phyloP scores from a whole-genome alignment of 805 yeast genomes.

The Kodamaea neixiangensis region DNA sequence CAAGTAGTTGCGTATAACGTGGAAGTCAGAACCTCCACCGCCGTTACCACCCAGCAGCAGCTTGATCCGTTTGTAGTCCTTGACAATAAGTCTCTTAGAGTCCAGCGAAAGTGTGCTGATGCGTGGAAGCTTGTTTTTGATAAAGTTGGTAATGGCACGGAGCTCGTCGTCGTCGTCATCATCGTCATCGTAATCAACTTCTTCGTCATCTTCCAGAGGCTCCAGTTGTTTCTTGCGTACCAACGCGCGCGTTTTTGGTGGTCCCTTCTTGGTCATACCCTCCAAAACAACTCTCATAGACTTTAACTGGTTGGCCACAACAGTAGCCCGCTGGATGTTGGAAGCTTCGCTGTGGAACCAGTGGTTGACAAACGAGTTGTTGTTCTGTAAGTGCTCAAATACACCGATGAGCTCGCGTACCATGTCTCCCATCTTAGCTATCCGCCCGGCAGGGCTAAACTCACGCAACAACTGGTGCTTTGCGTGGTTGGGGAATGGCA shows the following conservation, averaged over 20 bases:
- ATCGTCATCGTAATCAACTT: constrained; percentile 26
- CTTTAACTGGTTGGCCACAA: constrained; percentile 57
- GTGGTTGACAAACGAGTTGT: constrained; percentile 39
- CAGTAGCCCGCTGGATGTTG: constrained; percentile 51
- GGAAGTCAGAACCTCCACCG: constrained; percentile 56
- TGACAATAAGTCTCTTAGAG: constrained; percentile 40
- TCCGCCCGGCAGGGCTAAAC: constrained; percentile 34
- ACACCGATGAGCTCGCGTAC: constrained; percentile 37
- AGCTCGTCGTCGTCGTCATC: constrained; percentile 49
- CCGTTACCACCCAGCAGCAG: constrained; percentile 43
- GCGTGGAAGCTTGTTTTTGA: constrained; percentile 37
- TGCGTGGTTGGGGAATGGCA: constrained; percentile 50
- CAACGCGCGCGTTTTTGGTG: constrained; percentile 28
- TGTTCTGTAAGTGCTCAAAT: constrained; percentile 35
- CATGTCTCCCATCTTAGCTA: constrained; percentile 30
- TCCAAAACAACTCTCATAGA: constrained; percentile 52
- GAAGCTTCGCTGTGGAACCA: constrained; percentile 53
- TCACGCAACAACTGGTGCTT: constrained; percentile 42
- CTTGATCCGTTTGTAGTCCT: constrained; percentile 57
- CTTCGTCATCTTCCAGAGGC: constrained; percentile 10
- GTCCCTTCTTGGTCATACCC: constrained; percentile 35
- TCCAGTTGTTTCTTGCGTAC: constrained; percentile 13
- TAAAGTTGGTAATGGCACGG: constrained; percentile 36
- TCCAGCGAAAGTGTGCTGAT: constrained; percentile 36
- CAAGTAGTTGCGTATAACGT: constrained; percentile 62